These are phyloP conservation scores for Abelmoschus esculentus DNA, from an alignment of 345 rosid species.

Conservation along the genomic window DNA sequence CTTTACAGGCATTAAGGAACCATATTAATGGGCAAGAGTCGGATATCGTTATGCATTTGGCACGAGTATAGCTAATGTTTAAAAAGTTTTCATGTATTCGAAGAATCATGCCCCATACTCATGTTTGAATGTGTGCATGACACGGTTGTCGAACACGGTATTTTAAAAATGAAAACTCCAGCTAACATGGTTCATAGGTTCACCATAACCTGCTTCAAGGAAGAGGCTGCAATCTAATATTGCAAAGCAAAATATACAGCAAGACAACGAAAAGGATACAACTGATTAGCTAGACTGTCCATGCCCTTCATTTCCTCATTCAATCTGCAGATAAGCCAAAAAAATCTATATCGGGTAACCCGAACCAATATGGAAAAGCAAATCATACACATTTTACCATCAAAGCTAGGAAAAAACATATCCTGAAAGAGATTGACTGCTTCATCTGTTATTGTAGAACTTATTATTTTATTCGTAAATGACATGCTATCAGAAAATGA, in stretches of 20 bases:
- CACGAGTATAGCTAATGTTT: too few species aligned
- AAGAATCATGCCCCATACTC: too few species aligned
- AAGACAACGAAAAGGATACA: conserved; percentile 62
- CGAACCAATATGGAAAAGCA: neutral
- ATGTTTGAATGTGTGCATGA: too few species aligned
- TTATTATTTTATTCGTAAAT: neutral
- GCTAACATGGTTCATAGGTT: neutral
- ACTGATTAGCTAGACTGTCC: conserved; percentile 49
- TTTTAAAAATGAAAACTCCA: too few species aligned
- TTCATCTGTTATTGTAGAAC: neutral
- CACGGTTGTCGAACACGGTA: too few species aligned
- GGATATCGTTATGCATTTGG: neutral
- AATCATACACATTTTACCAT: neutral
- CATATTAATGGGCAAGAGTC: neutral
- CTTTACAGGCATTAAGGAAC: conserved; percentile 44
- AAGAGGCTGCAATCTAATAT: neutral
- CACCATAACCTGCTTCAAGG: neutral
- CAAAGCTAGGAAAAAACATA: neutral
- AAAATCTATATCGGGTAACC: neutral
- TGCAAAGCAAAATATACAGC: neutral
- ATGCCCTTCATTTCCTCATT: conserved; percentile 85
- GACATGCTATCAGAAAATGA: neutral
- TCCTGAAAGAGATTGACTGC: too few species aligned
- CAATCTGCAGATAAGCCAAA: conserved; percentile 40
- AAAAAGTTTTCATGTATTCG: too few species aligned